phyloP scores from a whole-genome alignment of 306 rosid species.

The Trifolium pratense region DNA sequence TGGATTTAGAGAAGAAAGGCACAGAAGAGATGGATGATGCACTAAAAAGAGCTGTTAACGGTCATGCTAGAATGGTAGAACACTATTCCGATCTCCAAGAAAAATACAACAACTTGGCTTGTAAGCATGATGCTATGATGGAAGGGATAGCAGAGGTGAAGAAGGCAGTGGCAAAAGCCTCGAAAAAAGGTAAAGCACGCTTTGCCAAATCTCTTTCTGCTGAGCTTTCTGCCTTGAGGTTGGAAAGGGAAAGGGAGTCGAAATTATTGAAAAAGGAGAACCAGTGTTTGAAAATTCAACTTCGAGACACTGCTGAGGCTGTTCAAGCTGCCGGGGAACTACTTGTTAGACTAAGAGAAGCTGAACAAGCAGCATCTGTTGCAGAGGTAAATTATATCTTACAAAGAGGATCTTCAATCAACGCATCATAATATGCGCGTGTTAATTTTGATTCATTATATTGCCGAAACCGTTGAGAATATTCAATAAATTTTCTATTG shows the following conservation, averaged over 20 bases:
- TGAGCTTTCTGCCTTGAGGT: conserved; percentile 83
- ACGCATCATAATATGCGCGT: background rate
- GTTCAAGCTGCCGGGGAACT: conserved; percentile 99
- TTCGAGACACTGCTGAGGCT: conserved; percentile 96
- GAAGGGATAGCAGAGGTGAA: conserved; percentile 90
- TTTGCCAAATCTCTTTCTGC: conserved; percentile 86
- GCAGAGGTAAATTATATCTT: conserved; percentile 66
- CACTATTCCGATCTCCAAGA: conserved; percentile 95
- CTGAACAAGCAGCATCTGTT: conserved; percentile 74
- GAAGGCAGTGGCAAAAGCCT: conserved; percentile 88
- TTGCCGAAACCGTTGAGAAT: background rate
- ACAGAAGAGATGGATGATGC: conserved; percentile 86
- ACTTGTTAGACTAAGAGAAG: conserved; percentile 91
- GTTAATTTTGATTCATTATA: background rate
- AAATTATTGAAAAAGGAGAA: conserved; percentile 82
- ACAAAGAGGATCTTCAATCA: background rate
- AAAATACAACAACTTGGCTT: conserved; percentile 75
- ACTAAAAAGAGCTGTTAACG: conserved; percentile 78
- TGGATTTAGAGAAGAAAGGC: conserved; percentile 68
- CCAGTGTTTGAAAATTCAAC: conserved; percentile 79
- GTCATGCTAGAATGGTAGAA: conserved; percentile 90
- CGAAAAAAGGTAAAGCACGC: conserved; percentile 79
- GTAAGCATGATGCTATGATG: conserved; percentile 79
- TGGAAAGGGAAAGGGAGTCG: conserved; percentile 87
- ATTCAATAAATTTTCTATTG: background rate